Evolutionary conservation across 805 yeast species (phyloP).

Genomic region (Lipomyces japonicus): DNA sequence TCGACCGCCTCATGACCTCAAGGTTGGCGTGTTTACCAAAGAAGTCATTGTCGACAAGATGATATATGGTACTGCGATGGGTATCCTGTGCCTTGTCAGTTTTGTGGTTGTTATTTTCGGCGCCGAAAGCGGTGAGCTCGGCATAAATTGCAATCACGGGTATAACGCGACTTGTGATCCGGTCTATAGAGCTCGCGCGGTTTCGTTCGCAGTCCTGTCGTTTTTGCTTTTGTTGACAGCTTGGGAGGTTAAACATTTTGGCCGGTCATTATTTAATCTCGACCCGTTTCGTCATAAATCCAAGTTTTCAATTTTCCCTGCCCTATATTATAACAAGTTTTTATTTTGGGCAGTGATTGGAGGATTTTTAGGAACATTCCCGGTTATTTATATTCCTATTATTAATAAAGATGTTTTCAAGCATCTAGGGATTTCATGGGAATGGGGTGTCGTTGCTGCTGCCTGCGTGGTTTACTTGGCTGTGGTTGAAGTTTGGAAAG

Average conservation of each 20-base stretch:
- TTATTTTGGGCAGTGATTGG: conserved; percentile 75
- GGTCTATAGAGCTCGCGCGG: conserved; percentile 73
- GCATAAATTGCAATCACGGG: conserved; percentile 58
- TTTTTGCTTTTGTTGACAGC: conserved; percentile 82
- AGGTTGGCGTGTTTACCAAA: conserved; percentile 57
- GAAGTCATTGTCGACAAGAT: conserved; percentile 68
- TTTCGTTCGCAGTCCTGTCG: conserved; percentile 75
- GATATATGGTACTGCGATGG: conserved; percentile 65
- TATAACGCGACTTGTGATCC: conserved; percentile 49
- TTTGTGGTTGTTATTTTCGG: conserved; percentile 66
- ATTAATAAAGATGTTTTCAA: conserved; percentile 71
- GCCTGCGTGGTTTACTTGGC: conserved; percentile 58
- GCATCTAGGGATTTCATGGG: conserved; percentile 67
- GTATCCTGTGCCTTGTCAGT: conserved; percentile 62
- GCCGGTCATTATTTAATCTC: conserved; percentile 66
- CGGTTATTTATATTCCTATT: conserved; percentile 87
- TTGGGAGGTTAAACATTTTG: conserved; percentile 78
- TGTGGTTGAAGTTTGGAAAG: conserved; percentile 67
- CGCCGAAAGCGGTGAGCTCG: conserved; percentile 61
- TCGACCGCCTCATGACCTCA: conserved; percentile 59
- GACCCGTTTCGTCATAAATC: conserved; percentile 42
- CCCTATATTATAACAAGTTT: conserved; percentile 69
- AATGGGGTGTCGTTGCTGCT: conserved; percentile 71
- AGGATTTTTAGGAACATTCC: conserved; percentile 70
- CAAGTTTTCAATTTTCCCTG: conserved; percentile 41